phyloP scores from a whole-genome alignment of 306 rosid genomes.

The Cicer bijugum region DNA sequence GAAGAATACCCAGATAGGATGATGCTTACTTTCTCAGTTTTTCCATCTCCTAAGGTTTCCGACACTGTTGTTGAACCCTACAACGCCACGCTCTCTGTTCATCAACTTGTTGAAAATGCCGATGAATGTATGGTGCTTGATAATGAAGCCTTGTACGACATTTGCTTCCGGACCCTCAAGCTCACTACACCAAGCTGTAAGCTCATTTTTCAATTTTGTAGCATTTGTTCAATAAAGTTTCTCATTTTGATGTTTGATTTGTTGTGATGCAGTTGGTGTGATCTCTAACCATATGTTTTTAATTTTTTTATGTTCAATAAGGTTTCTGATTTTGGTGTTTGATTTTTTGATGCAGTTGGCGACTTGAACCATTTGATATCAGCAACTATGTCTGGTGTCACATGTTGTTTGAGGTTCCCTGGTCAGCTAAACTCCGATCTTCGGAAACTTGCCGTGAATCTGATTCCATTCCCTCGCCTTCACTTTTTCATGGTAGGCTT shows the following conservation, averaged over 20 bases:
- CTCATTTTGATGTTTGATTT: too few species aligned
- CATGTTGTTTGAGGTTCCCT: slow-evolving; percentile 29
- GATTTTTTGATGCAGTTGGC: slow-evolving; percentile 16
- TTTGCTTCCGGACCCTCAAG: slow-evolving; percentile 31
- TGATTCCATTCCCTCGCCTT: slow-evolving; percentile 23
- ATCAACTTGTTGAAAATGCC: slow-evolving; percentile 7
- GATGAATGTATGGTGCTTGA: slow-evolving; percentile 31
- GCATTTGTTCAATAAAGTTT: too few species aligned
- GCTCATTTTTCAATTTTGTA: not conserved
- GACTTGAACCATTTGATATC: slow-evolving; percentile 25
- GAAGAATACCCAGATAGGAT: slow-evolving; percentile 28
- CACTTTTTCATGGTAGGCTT: slow-evolving; percentile 19
- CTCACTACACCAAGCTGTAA: slow-evolving; percentile 29
- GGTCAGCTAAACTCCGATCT: slow-evolving; percentile 10
- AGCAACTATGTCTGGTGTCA: slow-evolving; percentile 21
- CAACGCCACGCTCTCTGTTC: slow-evolving; percentile 23
- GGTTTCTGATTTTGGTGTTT: not conserved
- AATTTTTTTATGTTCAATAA: not conserved
- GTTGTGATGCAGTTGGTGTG: too few species aligned
- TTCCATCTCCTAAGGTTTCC: slow-evolving; percentile 17
- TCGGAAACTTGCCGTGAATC: not conserved
- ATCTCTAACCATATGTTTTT: not conserved
- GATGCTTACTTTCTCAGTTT: slow-evolving; percentile 15
- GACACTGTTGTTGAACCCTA: slow-evolving; percentile 18
- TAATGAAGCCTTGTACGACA: slow-evolving; percentile 23